A percentile compares a stretch with the other conserved stretches of the same genome.
Evolutionary conservation across 140 eudicot genomes (phyloP).

Genomic region (Flaveria floridana): DNA sequence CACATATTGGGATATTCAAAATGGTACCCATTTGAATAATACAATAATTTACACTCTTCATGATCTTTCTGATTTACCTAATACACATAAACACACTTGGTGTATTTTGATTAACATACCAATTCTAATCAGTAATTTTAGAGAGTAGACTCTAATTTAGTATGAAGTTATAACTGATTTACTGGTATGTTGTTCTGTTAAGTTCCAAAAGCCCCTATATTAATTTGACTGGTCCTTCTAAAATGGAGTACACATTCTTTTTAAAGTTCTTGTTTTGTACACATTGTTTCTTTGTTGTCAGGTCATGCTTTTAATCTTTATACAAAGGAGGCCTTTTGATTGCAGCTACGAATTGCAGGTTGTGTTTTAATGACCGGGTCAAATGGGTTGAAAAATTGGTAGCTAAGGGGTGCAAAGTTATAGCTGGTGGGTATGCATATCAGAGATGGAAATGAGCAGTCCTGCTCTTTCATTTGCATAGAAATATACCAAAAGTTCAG

Average conservation of each 20-base stretch:
- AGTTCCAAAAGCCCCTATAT: neutral
- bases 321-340: neutral
- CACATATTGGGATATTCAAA: neutral
- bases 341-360: neutral
- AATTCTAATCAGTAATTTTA: neutral
- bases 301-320: neutral
- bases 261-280: neutral
- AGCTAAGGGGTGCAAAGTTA: neutral
- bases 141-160: neutral
- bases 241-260: neutral
- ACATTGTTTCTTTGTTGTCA: neutral
- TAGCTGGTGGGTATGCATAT: neutral
- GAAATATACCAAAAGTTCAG: too few relatives aligned
- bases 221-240: neutral
- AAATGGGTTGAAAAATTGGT: neutral
- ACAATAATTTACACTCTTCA: neutral
- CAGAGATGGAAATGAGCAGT: too few relatives aligned
- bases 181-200: conserved; percentile 2
- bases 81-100: neutral
- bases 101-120: neutral
- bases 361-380: neutral
- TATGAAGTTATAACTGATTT: neutral
- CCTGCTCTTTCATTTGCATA: too few relatives aligned
- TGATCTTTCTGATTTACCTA: neutral
- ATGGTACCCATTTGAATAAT: neutral